These are phyloP conservation scores for Fusarium sp. DNA, from an alignment of 2,329 filamentous ascomycete species.

Conservation along the genomic window DNA sequence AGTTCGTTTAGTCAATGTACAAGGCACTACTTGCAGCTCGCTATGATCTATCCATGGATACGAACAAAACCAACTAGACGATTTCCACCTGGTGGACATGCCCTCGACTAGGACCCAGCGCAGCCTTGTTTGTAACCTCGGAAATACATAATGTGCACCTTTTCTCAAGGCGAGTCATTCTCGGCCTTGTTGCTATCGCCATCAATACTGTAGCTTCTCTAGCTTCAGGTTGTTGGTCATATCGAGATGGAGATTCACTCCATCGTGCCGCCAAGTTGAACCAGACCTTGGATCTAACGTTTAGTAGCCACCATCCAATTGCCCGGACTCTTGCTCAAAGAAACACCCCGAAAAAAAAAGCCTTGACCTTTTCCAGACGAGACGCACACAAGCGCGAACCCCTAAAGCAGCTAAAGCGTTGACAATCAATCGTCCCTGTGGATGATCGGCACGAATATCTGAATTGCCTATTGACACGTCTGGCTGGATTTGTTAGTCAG, in stretches of 20 bases:
- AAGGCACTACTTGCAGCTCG: neutral
- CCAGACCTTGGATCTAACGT: conserved; percentile 6
- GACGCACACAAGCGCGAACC: conserved; percentile 29
- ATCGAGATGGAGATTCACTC: neutral
- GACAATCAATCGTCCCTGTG: conserved; percentile 44
- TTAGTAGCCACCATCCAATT: conserved; percentile 19
- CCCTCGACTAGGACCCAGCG: conserved; percentile 1
- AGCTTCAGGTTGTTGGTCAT: conserved; percentile 10
- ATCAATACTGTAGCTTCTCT: neutral
- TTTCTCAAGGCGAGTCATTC: conserved; percentile 15
- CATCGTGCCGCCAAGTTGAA: conserved; percentile 16
- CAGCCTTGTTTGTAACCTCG: conserved; percentile 3
- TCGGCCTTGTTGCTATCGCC: neutral
- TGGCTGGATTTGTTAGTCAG: conserved; percentile 24
- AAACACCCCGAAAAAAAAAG: conserved; percentile 29
- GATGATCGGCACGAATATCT: conserved; percentile 33
- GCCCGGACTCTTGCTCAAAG: conserved; percentile 17
- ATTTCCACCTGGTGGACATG: conserved; percentile 1
- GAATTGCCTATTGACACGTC: conserved; percentile 27
- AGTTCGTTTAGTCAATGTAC: conserved; percentile 16
- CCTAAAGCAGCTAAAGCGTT: conserved; percentile 37
- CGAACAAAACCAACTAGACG: conserved; percentile 1
- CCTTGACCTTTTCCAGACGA: conserved; percentile 35
- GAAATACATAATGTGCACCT: neutral
- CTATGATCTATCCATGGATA: conserved; percentile 7